Evolutionary conservation across 2,329 filamentous ascomycete genomes (phyloP).

Genomic region (Nemania serpens): DNA sequence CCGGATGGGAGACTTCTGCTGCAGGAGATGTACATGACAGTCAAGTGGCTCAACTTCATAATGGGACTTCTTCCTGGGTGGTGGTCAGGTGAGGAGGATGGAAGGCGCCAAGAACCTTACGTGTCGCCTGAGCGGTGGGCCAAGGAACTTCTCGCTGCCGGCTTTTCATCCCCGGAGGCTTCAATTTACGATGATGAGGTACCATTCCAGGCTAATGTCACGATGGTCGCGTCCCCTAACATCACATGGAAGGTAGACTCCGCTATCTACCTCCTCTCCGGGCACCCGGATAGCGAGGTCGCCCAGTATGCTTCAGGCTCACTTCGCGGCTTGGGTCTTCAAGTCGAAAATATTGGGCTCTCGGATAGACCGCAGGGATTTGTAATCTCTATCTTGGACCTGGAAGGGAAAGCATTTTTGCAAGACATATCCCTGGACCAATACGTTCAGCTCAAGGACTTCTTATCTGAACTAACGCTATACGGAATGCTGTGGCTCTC

Average conservation of each 20-base stretch:
- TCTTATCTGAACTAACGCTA: conserved; percentile 4
- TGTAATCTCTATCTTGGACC: conserved; percentile 22
- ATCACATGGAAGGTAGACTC: not conserved
- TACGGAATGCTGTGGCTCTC: conserved; percentile 24
- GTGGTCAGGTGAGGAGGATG: conserved; percentile 30
- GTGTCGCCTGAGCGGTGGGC: too few relatives aligned
- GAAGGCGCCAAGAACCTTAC: conserved; percentile 22
- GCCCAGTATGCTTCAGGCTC: not conserved
- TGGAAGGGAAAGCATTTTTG: conserved; percentile 18
- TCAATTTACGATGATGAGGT: conserved; percentile 1
- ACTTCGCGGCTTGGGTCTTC: not conserved
- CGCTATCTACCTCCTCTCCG: conserved; percentile 9
- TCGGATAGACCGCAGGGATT: conserved; percentile 3
- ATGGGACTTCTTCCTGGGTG: conserved; percentile 29
- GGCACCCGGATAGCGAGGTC: conserved; percentile 7
- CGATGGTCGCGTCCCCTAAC: conserved; percentile 12
- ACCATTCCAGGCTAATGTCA: conserved; percentile 19
- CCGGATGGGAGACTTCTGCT: conserved; percentile 32
- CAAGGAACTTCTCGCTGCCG: conserved; percentile 4
- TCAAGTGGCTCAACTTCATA: conserved; percentile 24
- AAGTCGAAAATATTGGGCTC: conserved; percentile 3
- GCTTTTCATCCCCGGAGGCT: conserved; percentile 10
- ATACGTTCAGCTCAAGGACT: conserved; percentile 7
- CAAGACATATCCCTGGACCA: conserved; percentile 10
- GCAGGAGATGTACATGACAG: conserved; percentile 22